phyloP scores from a whole-genome alignment of 192 early-diverging fungal species.

The Backusella psychrophila region DNA sequence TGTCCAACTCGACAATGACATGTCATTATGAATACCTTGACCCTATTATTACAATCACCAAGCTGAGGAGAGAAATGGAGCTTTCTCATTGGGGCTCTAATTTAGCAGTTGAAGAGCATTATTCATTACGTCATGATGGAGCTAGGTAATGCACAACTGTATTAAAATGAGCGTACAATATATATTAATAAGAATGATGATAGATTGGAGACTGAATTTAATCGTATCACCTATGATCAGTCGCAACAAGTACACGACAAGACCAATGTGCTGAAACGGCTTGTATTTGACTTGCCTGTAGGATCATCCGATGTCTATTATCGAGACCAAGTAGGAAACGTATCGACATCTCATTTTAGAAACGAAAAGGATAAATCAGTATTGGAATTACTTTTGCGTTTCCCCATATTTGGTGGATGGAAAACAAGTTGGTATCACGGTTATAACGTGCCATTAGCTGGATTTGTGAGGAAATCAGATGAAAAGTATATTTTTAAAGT shows the following conservation, averaged over 20 bases:
- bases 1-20: conserved; percentile 37
- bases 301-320: conserved; percentile 75
- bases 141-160: conserved; percentile 53
- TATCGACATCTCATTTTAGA: conserved; percentile 81
- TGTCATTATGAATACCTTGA: conserved; percentile 67
- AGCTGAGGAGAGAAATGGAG: conserved; percentile 65
- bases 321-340: conserved; percentile 91
- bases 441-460: conserved; percentile 76
- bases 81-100: conserved; percentile 84
- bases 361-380: conserved; percentile 47
- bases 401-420: conserved; percentile 94
- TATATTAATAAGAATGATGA: background rate
- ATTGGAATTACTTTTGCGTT: conserved; percentile 81
- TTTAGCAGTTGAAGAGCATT: conserved; percentile 84
- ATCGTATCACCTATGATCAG: conserved; percentile 63
- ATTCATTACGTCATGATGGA: conserved; percentile 68
- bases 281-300: conserved; percentile 62
- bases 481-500: conserved; percentile 59
- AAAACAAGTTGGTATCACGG: conserved; percentile 93
- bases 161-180: background rate
- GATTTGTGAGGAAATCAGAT: conserved; percentile 59
- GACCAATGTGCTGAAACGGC: conserved; percentile 51
- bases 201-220: conserved; percentile 65
- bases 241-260: conserved; percentile 33
- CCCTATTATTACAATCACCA: conserved; percentile 55